Conservation (phyloP, 2,329 filamentous ascomycete species). For the Alternaria burnsii region DNA sequence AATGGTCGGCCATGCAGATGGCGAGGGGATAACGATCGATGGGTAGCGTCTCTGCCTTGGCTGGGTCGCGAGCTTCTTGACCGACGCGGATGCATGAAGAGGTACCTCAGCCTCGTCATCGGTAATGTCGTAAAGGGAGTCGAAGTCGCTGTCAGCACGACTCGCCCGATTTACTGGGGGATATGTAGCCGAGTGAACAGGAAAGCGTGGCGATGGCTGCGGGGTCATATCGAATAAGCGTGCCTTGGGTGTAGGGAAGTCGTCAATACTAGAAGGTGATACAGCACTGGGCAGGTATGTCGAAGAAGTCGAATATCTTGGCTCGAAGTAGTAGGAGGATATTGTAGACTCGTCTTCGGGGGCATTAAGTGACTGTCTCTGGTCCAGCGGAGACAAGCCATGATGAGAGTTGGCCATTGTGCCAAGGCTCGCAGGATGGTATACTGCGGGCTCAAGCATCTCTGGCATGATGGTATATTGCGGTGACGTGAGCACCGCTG, state of each 20-base stretch:
- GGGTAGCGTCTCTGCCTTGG: conserved; percentile 62
- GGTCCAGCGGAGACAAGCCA: conserved; percentile 62
- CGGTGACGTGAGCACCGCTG: conserved; percentile 49
- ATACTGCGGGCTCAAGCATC: conserved; percentile 59
- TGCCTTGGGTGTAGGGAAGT: conserved; percentile 77
- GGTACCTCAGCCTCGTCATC: conserved; percentile 72
- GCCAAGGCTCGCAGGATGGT: conserved; percentile 50
- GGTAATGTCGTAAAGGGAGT: conserved; percentile 87
- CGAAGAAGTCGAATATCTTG: conserved; percentile 45
- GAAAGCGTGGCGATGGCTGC: conserved; percentile 61
- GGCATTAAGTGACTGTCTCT: conserved; percentile 67
- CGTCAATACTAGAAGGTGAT: conserved; percentile 59
- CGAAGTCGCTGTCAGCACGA: conserved; percentile 77
- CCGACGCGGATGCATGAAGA: conserved; percentile 61
- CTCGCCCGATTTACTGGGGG: conserved; percentile 70
- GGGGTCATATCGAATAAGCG: conserved; percentile 63
- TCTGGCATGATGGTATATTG: conserved; percentile 56
- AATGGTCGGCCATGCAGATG: conserved; percentile 65
- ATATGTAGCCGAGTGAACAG: conserved; percentile 43
- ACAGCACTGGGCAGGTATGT: conserved; percentile 40
- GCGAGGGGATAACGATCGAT: conserved; percentile 66
- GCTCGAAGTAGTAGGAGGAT: conserved; percentile 50
- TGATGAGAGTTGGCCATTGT: conserved; percentile 36
- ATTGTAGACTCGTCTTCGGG: conserved; percentile 60
- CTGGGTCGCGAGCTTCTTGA: conserved; percentile 52